These are phyloP conservation scores for Blepharisma japonicum DNA, from an alignment of 73 alveolate genomes.

Conservation along the genomic window DNA sequence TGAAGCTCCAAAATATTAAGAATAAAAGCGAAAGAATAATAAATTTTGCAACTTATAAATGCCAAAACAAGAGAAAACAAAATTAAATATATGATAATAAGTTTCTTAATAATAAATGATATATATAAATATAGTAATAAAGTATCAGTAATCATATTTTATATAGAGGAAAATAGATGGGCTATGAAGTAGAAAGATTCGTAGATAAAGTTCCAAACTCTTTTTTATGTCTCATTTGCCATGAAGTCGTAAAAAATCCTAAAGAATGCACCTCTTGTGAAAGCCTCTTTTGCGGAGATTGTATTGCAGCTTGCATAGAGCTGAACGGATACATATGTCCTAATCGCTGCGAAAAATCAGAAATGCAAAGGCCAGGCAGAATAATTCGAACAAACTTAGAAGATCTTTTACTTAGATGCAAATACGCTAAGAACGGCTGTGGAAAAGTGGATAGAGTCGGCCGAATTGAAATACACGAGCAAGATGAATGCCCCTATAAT, in stretches of 20 bases:
- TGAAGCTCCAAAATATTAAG: too few relatives aligned
- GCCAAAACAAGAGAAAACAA: too few relatives aligned
- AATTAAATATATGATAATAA: too few relatives aligned
- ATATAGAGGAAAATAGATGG: neutral
- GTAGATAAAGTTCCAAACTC: slow-evolving; percentile 35
- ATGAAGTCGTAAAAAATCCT: slow-evolving; percentile 27
- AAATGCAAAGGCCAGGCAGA: slow-evolving; percentile 29
- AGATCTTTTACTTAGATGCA: slow-evolving; percentile 10
- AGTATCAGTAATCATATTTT: too few relatives aligned
- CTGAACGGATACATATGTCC: slow-evolving; percentile 31
- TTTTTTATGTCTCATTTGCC: slow-evolving; percentile 28
- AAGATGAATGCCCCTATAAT: slow-evolving; percentile 31
- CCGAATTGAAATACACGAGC: slow-evolving; percentile 22
- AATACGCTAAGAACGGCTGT: slow-evolving; percentile 25
- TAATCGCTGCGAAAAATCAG: slow-evolving; percentile 33
- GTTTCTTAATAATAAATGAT: too few relatives aligned
- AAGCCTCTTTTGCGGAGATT: slow-evolving; percentile 26
- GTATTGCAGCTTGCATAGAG: slow-evolving; percentile 24
- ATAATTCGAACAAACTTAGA: slow-evolving; percentile 27
- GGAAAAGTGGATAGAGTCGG: slow-evolving; percentile 18
- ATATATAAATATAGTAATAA: too few relatives aligned
- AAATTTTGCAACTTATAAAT: too few relatives aligned
- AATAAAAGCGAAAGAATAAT: too few relatives aligned
- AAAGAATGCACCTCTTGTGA: slow-evolving; percentile 31
- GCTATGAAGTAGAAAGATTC: slow-evolving; percentile 32